Evolutionary conservation across 352 stramenopile genomes (phyloP).

Genomic region (Phytophthora palmivora): DNA sequence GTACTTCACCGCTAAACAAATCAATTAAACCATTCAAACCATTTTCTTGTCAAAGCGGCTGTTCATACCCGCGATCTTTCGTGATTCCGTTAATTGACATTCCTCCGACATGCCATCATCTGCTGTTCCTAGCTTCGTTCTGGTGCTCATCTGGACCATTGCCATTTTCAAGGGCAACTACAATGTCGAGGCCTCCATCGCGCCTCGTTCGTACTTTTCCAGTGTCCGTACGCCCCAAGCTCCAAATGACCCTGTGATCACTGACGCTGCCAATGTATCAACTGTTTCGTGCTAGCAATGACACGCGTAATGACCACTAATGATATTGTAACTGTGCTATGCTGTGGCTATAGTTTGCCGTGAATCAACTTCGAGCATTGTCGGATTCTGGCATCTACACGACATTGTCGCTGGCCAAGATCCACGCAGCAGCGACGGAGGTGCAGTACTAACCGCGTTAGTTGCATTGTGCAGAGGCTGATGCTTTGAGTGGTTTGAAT

Average conservation of each 20-base stretch:
- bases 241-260: conserved; percentile 49
- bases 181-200: conserved; percentile 16
- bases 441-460: conserved; percentile 20
- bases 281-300: neutral
- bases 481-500: neutral
- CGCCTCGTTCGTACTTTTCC: conserved; percentile 41
- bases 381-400: conserved; percentile 81
- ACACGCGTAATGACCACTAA: neutral
- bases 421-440: conserved; percentile 64
- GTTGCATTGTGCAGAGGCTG: neutral
- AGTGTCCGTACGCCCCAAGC: conserved; percentile 27
- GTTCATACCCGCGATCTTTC: too few species aligned
- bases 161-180: neutral
- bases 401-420: conserved; percentile 57
- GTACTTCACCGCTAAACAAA: too few species aligned
- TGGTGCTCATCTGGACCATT: conserved; percentile 4
- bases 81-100: too few species aligned
- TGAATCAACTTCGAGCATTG: conserved; percentile 59
- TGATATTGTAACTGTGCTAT: neutral
- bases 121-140: conserved; percentile 2
- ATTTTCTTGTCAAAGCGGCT: too few species aligned
- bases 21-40: too few species aligned
- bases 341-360: conserved; percentile 53
- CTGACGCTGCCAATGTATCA: conserved; percentile 48
- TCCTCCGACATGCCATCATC: too few species aligned